Conservation (phyloP, 2,329 filamentous ascomycete species). For the Colletotrichum sp. region DNA sequence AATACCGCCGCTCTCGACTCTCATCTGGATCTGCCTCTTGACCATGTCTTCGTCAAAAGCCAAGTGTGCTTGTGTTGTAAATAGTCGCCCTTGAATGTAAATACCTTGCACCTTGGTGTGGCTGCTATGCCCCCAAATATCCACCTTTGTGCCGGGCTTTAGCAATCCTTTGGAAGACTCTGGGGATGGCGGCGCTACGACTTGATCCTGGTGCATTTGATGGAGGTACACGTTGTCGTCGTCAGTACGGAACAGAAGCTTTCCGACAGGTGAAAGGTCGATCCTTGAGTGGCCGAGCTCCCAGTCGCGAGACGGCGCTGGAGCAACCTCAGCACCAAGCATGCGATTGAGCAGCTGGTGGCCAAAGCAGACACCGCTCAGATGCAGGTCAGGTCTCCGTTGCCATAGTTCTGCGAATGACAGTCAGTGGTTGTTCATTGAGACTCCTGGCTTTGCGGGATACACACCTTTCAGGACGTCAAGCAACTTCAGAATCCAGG, state of each 20-base stretch:
- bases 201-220: conserved; percentile 82
- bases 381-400: conserved; percentile 52
- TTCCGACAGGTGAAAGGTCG: conserved; percentile 67
- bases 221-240: conserved; percentile 60
- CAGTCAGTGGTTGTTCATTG: background rate
- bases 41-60: conserved; percentile 77
- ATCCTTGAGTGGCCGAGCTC: conserved; percentile 73
- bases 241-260: conserved; percentile 69
- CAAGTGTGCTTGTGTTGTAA: conserved; percentile 81
- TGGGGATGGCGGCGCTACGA: conserved; percentile 62
- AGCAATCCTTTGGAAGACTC: conserved; percentile 48
- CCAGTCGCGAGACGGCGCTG: conserved; percentile 70
- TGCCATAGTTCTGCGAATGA: conserved; percentile 48
- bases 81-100: conserved; percentile 67
- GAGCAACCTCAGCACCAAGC: conserved; percentile 69
- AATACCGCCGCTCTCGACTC: conserved; percentile 64
- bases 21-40: conserved; percentile 62
- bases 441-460: no score
- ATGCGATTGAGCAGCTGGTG: conserved; percentile 80
- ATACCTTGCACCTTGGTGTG: conserved; percentile 76
- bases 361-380: conserved; percentile 82
- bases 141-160: conserved; percentile 42
- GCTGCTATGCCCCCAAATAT: conserved; percentile 66
- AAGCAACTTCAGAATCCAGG: conserved; percentile 77
- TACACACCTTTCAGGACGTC: conserved; percentile 51